Percentiles rank a stretch among this genome's conserved stretches.
These are phyloP conservation scores for Fennellomyces sp. DNA, from an alignment of 371 early-diverging fungal genomes.

Conservation along the genomic window DNA sequence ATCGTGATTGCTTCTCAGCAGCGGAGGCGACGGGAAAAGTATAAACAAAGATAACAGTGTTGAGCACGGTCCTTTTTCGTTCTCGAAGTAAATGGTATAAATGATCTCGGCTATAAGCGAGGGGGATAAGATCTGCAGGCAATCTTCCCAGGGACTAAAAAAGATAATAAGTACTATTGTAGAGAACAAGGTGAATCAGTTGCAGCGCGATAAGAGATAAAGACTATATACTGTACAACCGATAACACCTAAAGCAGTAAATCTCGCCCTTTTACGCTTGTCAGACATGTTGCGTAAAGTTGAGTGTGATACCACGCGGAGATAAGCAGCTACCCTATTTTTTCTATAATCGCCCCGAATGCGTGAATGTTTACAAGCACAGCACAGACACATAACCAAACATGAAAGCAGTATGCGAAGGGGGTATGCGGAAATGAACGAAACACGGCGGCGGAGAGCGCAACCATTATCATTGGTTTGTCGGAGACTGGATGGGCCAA, in stretches of 20 bases:
- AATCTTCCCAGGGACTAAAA: not conserved
- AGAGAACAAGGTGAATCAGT: not conserved
- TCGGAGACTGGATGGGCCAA: not conserved
- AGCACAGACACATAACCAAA: slow-evolving; percentile 2
- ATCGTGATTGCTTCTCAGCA: not conserved
- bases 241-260: not conserved
- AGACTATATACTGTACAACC: not conserved
- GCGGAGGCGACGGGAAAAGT: not conserved
- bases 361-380: not conserved
- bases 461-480: slow-evolving; percentile 4
- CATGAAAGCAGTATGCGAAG: not conserved
- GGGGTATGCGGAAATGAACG: not conserved
- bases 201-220: not conserved
- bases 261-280: not conserved
- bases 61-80: not conserved
- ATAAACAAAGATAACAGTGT: not conserved
- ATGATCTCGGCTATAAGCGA: not conserved
- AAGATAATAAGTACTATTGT: not conserved
- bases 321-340: too few species aligned
- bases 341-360: too few species aligned
- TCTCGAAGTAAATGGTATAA: not conserved
- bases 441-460: too few species aligned
- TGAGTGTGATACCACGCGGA: not conserved
- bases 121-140: not conserved
- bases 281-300: not conserved